Evolutionary conservation across 2,329 filamentous ascomycete species (phyloP), one percentile per base, ranked within the genome.

Genomic region (Xylaria sp.): DNA sequence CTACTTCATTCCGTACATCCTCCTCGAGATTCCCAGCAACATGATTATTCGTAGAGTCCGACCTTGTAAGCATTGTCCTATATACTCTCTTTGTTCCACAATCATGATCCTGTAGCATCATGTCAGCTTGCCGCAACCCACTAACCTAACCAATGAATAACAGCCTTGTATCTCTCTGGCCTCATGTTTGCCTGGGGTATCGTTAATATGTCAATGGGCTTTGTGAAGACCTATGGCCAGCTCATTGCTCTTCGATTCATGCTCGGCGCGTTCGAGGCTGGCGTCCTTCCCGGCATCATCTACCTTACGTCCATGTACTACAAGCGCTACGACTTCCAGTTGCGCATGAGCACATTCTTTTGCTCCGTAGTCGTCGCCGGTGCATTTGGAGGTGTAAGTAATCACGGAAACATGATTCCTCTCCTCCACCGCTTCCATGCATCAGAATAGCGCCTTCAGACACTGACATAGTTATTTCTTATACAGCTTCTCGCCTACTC

Each of bases 291-390:
- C 0, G 76, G 74, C 9, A 76, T 77, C 59, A 72, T 79, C 35
- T 79, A 79, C 66, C 68, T 80, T 23, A 77, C 77, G 0, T 78
- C 76, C 16, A 77, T 76, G 68, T 82, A 79, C 67, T 82, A 82
- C 68, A 76, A 75, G 58, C 72, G 78, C 30, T 74, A 78, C 62
- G 79, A 82, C 66, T 75, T 79, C 44, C 78, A 81, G 66, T 74
- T 73, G 66, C 77, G 79, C 57, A 73, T 78, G 62, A 76, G 72
- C 56, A 68, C 76, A 53, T 76, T 78, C 65, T 78, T 78, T 68
- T 73, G 72, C 64, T 76, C 74, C 19, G 76, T 75, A 1, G 69
- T 75, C 2, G 65, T 78, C 10, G 76, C 71, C 16, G 75, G 77
- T 16, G 78, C 75, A 4, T 76, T 79, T 59, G 76, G 76, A 48